Evolutionary conservation across 257 asterid species (phyloP), one percentile per base, ranked within the genome.

Genomic region (Verbascum thapsus): DNA sequence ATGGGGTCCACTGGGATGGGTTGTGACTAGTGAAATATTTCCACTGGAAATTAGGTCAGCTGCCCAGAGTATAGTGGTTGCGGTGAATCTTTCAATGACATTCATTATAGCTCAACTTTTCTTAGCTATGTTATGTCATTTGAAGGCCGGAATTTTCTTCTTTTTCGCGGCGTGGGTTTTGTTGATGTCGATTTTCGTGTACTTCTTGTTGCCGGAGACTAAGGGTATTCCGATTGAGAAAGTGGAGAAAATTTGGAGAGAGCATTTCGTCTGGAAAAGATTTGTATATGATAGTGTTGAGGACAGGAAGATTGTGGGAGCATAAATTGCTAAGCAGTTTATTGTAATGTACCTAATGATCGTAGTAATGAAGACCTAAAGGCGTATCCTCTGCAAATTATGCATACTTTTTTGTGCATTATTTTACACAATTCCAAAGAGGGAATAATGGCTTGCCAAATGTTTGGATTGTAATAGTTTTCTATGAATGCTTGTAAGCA

Each of bases 1-100:
- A 0, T 75, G 80, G 80, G 80, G 76, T 7, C 80, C 80, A 7
- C n/a, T 74, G 26, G 80, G 76, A n/a, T n/a, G n/a, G n/a, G n/a
- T n/a, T n/a, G n/a, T n/a, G n/a, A n/a, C n/a, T n/a, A n/a, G n/a
- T n/a, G 75, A 74, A 44, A 64, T 74, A 0, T 74, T 74, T n/a
- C 80, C 76, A 1, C 10, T 75, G 58, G 80, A 75, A 42, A 42
- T 75, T 2, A 63, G 76, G 8, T 70, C 80, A 9, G 80, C 80
- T 11, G 80, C 70, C 3, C 80, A 75, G 48, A 75, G 80, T 22
- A 65, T 72, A 0, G 66, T 55, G 47, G 77, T 72, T 48, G 77
- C 77, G 6, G 68, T 63, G 4, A 72, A 41, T 32, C 54, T 72
- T 9, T 34, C 58, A 3, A 60, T 72, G 77, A 72, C 77, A 5